Evolutionary conservation across 768 basidiomycete species (phyloP).

Genomic region (Rubroboletus pulcherrimus): DNA sequence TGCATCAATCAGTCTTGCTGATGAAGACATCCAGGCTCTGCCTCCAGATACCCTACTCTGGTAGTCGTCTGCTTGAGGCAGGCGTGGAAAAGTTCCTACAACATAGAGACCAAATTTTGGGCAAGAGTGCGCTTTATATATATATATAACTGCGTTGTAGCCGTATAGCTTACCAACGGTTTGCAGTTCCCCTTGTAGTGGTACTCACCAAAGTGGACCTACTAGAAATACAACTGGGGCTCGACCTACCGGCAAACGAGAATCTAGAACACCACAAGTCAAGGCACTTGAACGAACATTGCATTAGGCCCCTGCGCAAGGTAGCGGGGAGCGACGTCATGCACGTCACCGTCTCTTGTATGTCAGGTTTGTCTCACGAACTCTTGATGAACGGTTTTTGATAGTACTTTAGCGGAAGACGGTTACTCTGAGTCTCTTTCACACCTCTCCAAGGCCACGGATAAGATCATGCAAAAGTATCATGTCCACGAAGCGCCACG

Average conservation of each 20-base stretch:
- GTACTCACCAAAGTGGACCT: slow-evolving; percentile 17
- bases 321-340: slow-evolving; percentile 1
- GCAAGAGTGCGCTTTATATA: neutral
- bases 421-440: slow-evolving; percentile 5
- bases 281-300: neutral
- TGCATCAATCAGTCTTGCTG: neutral
- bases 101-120: slow-evolving; percentile 4
- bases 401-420: slow-evolving; percentile 1
- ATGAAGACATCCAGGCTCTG: slow-evolving; percentile 10
- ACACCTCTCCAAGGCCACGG: neutral
- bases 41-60: slow-evolving; percentile 11
- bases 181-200: slow-evolving; percentile 10
- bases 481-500: slow-evolving; percentile 9
- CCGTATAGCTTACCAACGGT: neutral
- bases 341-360: slow-evolving; percentile 8
- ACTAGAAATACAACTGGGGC: neutral
- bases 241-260: neutral
- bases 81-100: slow-evolving; percentile 11
- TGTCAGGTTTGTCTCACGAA: neutral
- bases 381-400: neutral
- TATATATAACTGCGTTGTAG: neutral
- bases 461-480: slow-evolving; percentile 3
- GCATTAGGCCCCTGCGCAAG: neutral
- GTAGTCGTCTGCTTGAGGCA: slow-evolving; percentile 14
- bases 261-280: neutral